phyloP scores from a whole-genome alignment of 2,329 filamentous ascomycete genomes.

The Monosporascus ibericus region DNA sequence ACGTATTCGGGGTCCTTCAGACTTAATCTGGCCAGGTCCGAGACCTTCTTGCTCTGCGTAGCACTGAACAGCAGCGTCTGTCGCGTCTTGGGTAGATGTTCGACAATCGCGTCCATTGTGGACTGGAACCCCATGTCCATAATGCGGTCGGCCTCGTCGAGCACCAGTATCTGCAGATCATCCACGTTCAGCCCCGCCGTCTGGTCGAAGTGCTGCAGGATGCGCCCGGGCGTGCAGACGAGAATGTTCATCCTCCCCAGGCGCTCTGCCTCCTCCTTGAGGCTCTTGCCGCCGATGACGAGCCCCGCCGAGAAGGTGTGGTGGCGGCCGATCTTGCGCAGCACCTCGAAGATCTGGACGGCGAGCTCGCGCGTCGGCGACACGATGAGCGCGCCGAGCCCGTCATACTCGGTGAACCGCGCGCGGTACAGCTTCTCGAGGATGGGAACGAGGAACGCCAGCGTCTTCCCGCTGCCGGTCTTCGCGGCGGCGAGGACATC shows the following conservation, averaged over 20 bases:
- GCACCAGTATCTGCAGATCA: constrained; percentile 84
- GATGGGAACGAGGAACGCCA: constrained; percentile 87
- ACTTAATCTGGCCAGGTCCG: constrained; percentile 82
- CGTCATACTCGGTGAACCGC: constrained; percentile 86
- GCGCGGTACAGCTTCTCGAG: constrained; percentile 87
- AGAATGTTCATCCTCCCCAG: constrained; percentile 92
- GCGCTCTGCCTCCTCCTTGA: constrained; percentile 81
- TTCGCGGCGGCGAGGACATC: constrained; percentile 94
- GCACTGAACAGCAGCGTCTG: constrained; percentile 95
- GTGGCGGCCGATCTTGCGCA: constrained; percentile 82
- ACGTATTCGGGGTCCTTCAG: constrained; percentile 91
- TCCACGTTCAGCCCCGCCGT: constrained; percentile 85
- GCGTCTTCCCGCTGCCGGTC: constrained; percentile 90
- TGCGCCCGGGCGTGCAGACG: constrained; percentile 89
- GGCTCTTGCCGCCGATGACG: constrained; percentile 86
- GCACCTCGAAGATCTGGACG: constrained; percentile 92
- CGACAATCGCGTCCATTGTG: constrained; percentile 85
- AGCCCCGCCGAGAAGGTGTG: constrained; percentile 89
- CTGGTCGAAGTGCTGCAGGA: constrained; percentile 93
- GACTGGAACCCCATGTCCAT: constrained; percentile 96
- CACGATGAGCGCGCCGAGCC: constrained; percentile 85
- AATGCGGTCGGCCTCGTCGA: constrained; percentile 94
- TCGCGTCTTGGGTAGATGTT: constrained; percentile 77
- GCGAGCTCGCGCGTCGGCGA: constrained; percentile 92
- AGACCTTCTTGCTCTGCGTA: constrained; percentile 91